Conservation (phyloP, 768 basidiomycete genomes). For the Panellus pusillus region DNA sequence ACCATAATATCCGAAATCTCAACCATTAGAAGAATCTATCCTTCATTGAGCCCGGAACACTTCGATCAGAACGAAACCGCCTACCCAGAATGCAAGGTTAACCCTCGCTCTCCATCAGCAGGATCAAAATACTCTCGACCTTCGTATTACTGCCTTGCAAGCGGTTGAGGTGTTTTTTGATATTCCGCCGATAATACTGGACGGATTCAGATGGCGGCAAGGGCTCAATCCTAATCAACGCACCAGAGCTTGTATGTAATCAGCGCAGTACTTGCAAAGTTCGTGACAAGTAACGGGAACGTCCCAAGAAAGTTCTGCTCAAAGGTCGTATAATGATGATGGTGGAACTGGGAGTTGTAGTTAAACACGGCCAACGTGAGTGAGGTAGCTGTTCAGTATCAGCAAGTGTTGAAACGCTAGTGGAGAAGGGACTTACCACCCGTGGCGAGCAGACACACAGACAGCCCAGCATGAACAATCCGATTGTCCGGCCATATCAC, state of each 20-base stretch:
- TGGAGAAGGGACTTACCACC: conserved; percentile 11
- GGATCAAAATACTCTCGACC: conserved; percentile 18
- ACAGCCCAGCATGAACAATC: conserved; percentile 12
- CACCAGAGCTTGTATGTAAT: conserved; percentile 22
- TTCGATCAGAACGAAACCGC: background rate
- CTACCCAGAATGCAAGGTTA: conserved; percentile 21
- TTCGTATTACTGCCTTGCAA: background rate
- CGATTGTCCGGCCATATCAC: conserved; percentile 19
- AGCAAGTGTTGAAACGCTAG: background rate
- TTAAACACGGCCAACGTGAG: conserved; percentile 18
- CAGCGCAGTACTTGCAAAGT: conserved; percentile 15
- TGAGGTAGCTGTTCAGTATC: conserved; percentile 3
- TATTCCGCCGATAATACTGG: conserved; percentile 20
- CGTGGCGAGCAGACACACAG: conserved; percentile 15
- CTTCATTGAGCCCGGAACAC: background rate
- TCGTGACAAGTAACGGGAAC: conserved; percentile 17
- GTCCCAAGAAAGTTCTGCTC: conserved; percentile 20
- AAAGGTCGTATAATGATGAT: background rate
- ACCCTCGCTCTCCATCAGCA: conserved; percentile 18
- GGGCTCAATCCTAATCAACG: background rate
- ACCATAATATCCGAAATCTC: conserved; percentile 19
- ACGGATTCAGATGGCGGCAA: background rate
- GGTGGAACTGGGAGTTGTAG: conserved; percentile 13
- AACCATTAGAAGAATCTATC: conserved; percentile 16
- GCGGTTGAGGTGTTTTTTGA: conserved; percentile 18